Percentiles rank a stretch among this genome's conserved stretches.
Conservation (phyloP, 352 stramenopile species). For the Blastocystis sp. region DNA sequence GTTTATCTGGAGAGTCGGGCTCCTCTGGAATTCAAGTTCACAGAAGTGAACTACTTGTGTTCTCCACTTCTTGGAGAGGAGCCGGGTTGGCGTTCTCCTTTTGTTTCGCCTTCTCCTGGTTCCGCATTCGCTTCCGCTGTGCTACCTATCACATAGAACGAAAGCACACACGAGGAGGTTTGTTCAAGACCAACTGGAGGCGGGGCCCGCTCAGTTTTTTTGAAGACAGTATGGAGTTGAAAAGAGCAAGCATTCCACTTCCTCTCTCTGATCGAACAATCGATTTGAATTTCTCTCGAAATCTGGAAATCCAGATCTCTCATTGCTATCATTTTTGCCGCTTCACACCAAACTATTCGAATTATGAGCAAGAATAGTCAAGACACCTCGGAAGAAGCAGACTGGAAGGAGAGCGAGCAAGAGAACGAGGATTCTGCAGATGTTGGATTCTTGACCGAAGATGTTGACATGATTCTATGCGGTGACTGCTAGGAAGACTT, state of each 20-base stretch:
- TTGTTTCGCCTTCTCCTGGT: background rate
- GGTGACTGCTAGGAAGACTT: conserved; percentile 3
- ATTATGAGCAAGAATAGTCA: background rate
- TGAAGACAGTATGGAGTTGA: background rate
- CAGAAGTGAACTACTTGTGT: too few relatives aligned
- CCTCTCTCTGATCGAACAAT: background rate
- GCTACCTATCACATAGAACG: background rate
- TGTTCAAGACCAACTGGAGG: background rate
- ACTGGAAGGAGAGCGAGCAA: background rate
- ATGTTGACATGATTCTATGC: background rate
- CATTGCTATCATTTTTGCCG: conserved; percentile 26
- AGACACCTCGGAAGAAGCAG: background rate
- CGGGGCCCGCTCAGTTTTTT: conserved; percentile 12
- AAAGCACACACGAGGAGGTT: background rate
- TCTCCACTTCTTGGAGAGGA: too few relatives aligned
- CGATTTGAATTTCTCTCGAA: too few relatives aligned
- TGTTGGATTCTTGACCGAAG: background rate
- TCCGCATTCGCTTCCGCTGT: background rate
- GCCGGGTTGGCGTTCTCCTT: background rate
- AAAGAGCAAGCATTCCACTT: background rate
- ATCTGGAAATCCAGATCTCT: background rate
- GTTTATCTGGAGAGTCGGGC: background rate
- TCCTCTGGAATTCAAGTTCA: background rate
- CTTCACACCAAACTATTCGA: background rate
- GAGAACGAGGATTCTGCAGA: background rate